Evolutionary conservation across 1,284 basidiomycete species (phyloP), one percentile per base, ranked within the genome.

Genomic region (Ganoderma lucidum): DNA sequence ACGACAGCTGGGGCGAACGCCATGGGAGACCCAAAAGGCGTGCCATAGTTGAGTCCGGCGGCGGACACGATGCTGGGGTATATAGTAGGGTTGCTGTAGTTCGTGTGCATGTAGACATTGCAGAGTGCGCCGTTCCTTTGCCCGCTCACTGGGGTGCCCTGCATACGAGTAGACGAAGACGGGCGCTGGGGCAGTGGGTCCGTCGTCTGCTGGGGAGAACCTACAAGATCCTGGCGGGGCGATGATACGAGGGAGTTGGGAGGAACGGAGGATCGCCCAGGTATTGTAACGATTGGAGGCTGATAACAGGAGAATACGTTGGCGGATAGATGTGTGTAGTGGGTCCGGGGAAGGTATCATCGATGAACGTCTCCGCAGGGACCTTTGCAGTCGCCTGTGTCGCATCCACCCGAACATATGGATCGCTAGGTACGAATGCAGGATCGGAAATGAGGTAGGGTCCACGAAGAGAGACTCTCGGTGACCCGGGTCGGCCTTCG

Each of bases 21-120:
- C 19, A 32, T n/a, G 1, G 56, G 56, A 5, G 35, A 35, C 12
- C 56, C 35, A 19, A 59, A 59, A 1, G 56, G 56, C 56, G n/a
- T 37, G 15, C 56, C 56, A 12, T 39, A 59, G 35, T n/a, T 39
- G 35, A 59, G 56, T 23, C 56, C 56, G 32, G 56, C 56, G 1
- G 56, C 56, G 10, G 56, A 59, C 6, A 59, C 56, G 2, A 59
- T 59, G 56, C 17, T 23, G 10, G 56, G 35, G 56, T 59, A 59
- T 59, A 59, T n/a, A 10, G 19, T 59, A 2, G 32, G 35, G 35
- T 39, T 59, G 56, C 56, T 59, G 56, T 59, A 59, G 56, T 59
- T 59, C 19, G 56, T 35, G 56, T 59, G 35, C 3, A 32, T 59
- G n/a, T 59, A 39, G 17, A 39, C 35, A 10, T 10, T 39, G n/a